Base-by-base conservation (phyloP, 345 rosid species). In the Aquilaria yunnanensis region DNA sequence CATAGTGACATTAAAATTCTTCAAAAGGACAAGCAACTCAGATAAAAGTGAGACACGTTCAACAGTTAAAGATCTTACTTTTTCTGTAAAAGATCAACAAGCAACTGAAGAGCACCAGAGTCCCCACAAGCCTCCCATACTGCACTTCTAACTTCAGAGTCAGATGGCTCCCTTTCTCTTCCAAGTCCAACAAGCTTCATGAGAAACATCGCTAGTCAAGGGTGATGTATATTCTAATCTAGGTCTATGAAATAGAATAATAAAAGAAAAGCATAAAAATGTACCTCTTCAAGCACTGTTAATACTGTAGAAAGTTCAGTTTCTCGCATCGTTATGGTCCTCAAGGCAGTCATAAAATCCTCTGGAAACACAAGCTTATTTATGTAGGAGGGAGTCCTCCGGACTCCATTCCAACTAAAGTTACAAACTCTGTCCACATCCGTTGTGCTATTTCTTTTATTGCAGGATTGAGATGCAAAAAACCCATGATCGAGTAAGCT, bases 371-470 rank as follows among this genome's bases (percentile, higher is more conserved):
- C 86, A 70, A 92, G 78, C 74, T 87, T 84, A 71, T 79, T 74
- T 68, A 68, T n/a, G 62, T 92, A 92, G 8, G 90, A 77, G 52
- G 98, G 97, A 6, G 32, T 78, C 73, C 56, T 80, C 57, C 98
- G 96, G 68, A 82, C 79, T 68, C 98, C 98, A 70, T 96, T 85
- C 96, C 98, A 92, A 79, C 97, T 92, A 70, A 81, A 87, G 78
- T 75, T 80, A 75, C 72, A 72, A 66, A 66, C 61, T 54, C 30
- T 9, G 30, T 64, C 77, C 41, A 30, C 69, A 57, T 66, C 74
- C 32, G 14, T 7, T 58, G 71, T 61, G 34, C 46, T 59, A 48
- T 46, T 72, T 61, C 61, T 66, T 75, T 77, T 72, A 14, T 70
- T 78, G 52, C 87, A 59, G 67, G 74, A 50, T 63, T 32, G 65